Evolutionary conservation across 2,329 filamentous ascomycete genomes (phyloP).

Genomic region (Sporothrix inflata): DNA sequence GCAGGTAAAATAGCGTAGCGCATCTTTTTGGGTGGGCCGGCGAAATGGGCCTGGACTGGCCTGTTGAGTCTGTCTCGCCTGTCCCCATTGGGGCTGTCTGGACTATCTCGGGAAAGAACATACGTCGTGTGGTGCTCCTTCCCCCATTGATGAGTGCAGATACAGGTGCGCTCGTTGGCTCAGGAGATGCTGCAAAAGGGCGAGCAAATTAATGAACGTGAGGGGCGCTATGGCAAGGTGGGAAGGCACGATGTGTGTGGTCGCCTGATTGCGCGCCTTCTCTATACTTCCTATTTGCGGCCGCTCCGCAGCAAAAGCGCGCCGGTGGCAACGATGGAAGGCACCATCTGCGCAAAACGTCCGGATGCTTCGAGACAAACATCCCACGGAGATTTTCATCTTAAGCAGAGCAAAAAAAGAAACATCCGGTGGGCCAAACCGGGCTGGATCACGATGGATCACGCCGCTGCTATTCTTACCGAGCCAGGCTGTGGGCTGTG

Average conservation of each 20-base stretch:
- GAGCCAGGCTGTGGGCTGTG: neutral
- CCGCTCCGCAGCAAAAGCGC: neutral
- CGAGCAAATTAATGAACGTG: slow-evolving; percentile 9
- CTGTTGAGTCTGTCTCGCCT: neutral
- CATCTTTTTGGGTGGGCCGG: neutral
- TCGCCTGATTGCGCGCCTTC: neutral
- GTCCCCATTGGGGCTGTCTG: neutral
- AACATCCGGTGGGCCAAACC: neutral
- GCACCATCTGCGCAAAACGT: neutral
- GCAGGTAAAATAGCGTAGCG: slow-evolving; percentile 6
- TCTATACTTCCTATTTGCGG: neutral
- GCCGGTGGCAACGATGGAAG: neutral
- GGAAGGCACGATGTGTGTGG: neutral
- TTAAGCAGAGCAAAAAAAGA: neutral
- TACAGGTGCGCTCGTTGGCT: neutral
- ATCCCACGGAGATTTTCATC: neutral
- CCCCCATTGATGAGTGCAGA: too few relatives aligned
- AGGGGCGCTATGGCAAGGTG: neutral
- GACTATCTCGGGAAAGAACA: neutral
- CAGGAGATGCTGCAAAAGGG: neutral
- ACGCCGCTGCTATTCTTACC: neutral
- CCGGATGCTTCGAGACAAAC: neutral
- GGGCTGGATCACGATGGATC: neutral
- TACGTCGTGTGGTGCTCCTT: neutral
- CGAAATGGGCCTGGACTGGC: neutral